A percentile compares a stretch with the other conserved stretches of the same genome.
These are phyloP conservation scores for Termitomyces titanicus DNA, from an alignment of 768 basidiomycete species.

Conservation along the genomic window DNA sequence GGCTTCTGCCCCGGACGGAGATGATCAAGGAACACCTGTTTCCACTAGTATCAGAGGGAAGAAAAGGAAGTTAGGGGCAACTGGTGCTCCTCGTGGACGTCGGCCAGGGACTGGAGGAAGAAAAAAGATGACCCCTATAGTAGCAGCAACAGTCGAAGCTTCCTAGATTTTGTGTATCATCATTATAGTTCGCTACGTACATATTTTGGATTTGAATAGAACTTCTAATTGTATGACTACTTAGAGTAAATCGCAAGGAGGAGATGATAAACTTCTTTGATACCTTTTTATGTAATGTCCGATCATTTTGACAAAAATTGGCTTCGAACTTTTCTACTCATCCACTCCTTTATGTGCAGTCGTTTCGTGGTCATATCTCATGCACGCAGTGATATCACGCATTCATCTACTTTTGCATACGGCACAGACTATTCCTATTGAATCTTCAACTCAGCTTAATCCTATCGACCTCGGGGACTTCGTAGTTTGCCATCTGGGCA, in stretches of 20 bases:
- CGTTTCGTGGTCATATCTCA: slow-evolving; percentile 16
- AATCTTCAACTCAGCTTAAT: slow-evolving; percentile 2
- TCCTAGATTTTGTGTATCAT: slow-evolving; percentile 1
- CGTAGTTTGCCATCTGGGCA: not conserved
- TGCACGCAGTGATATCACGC: slow-evolving; percentile 12
- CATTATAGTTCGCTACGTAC: slow-evolving; percentile 10
- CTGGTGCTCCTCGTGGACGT: slow-evolving; percentile 35
- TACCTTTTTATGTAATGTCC: slow-evolving; percentile 6
- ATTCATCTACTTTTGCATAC: slow-evolving; percentile 6
- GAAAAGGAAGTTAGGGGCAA: slow-evolving; percentile 35
- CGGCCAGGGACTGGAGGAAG: slow-evolving; percentile 30
- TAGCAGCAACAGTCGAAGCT: not conserved
- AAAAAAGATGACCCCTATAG: slow-evolving; percentile 25
- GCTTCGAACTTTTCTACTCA: slow-evolving; percentile 3
- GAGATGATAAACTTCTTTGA: not conserved
- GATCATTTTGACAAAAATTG: slow-evolving; percentile 12
- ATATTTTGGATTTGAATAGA: not conserved
- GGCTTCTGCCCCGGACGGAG: slow-evolving; percentile 23
- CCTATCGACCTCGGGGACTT: not conserved
- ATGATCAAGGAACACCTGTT: slow-evolving; percentile 31
- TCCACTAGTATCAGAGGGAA: slow-evolving; percentile 33
- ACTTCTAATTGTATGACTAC: not conserved
- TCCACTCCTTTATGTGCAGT: slow-evolving; percentile 14
- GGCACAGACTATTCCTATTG: slow-evolving; percentile 12
- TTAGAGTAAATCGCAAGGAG: no score